Evolutionary conservation across 495 filamentous ascomycete species (phyloP).

Genomic region (Rhypophila decipiens): DNA sequence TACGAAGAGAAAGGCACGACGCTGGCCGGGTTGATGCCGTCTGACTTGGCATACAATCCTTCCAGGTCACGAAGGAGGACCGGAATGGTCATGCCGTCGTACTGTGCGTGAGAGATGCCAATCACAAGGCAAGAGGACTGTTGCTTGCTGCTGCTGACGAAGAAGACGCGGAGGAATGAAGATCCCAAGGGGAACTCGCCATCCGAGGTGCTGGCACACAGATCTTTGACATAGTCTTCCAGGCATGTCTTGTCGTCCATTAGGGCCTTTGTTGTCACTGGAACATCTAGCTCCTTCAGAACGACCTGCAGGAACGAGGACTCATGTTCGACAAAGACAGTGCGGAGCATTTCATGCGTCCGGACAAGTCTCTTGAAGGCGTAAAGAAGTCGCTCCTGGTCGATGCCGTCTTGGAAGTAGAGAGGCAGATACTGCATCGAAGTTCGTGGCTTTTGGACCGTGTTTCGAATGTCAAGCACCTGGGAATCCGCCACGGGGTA

Average conservation of each 20-base stretch:
- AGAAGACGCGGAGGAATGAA: slow-evolving; percentile 56
- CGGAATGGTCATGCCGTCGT: slow-evolving; percentile 64
- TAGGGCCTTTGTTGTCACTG: slow-evolving; percentile 44
- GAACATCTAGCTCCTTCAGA: slow-evolving; percentile 41
- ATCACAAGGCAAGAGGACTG: slow-evolving; percentile 57
- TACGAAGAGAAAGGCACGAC: no score
- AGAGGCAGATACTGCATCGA: slow-evolving; percentile 39
- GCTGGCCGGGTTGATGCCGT: no score
- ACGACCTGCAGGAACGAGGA: slow-evolving; percentile 56
- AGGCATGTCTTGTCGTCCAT: no score
- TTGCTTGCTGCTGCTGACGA: slow-evolving; percentile 40
- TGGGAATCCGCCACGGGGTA: slow-evolving; percentile 60
- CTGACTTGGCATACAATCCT: no score
- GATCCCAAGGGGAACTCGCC: slow-evolving; percentile 52
- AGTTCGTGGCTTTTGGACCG: slow-evolving; percentile 43
- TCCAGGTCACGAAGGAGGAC: slow-evolving; percentile 47
- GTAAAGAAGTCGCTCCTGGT: slow-evolving; percentile 21
- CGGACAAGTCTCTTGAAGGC: slow-evolving; percentile 41
- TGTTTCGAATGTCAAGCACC: slow-evolving; percentile 55
- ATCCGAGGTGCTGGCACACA: slow-evolving; percentile 46
- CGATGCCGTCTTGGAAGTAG: slow-evolving; percentile 23
- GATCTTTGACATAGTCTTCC: slow-evolving; percentile 44
- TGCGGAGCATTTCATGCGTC: slow-evolving; percentile 61
- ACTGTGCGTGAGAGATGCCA: slow-evolving; percentile 68
- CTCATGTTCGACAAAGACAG: slow-evolving; percentile 58